Conservation (phyloP, 805 yeast genomes). For the Soucietia sequanensis region DNA sequence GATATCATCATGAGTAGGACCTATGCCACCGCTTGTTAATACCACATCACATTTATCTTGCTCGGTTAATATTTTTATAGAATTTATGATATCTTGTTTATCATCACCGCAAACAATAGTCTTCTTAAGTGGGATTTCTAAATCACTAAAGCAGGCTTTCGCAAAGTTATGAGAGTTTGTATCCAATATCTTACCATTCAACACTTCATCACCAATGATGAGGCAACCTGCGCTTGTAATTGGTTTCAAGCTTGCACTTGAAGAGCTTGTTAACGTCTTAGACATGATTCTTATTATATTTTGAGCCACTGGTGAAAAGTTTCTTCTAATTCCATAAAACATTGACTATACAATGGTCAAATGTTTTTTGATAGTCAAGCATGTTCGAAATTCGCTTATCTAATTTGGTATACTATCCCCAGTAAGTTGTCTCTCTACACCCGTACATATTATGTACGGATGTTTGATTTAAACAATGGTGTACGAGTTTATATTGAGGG, state of each 20-base stretch:
- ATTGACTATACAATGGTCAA: no score
- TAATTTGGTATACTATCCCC: no score
- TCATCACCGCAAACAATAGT: slow-evolving; percentile 80
- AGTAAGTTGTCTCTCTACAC: no score
- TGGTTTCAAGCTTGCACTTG: slow-evolving; percentile 5
- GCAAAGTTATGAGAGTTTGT: slow-evolving; percentile 76
- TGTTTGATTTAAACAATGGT: no score
- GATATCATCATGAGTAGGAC: slow-evolving; percentile 89
- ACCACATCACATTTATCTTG: slow-evolving; percentile 63
- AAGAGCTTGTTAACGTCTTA: no score
- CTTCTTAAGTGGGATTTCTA: slow-evolving; percentile 64
- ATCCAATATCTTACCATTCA: slow-evolving; percentile 81
- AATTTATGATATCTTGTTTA: slow-evolving; percentile 56
- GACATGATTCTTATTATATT: no score
- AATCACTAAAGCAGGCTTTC: slow-evolving; percentile 56
- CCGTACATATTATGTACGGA: no score
- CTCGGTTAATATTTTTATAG: slow-evolving; percentile 44
- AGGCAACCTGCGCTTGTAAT: slow-evolving; percentile 47
- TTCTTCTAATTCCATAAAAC: no score
- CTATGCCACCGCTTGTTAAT: slow-evolving; percentile 73
- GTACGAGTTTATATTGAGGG: no score
- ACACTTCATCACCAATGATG: slow-evolving; percentile 84
- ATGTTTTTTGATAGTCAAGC: no score
- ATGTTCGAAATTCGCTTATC: no score
- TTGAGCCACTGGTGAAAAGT: no score